phyloP scores from a whole-genome alignment of 2,329 filamentous ascomycete species.

The Hypoxylon sp. region DNA sequence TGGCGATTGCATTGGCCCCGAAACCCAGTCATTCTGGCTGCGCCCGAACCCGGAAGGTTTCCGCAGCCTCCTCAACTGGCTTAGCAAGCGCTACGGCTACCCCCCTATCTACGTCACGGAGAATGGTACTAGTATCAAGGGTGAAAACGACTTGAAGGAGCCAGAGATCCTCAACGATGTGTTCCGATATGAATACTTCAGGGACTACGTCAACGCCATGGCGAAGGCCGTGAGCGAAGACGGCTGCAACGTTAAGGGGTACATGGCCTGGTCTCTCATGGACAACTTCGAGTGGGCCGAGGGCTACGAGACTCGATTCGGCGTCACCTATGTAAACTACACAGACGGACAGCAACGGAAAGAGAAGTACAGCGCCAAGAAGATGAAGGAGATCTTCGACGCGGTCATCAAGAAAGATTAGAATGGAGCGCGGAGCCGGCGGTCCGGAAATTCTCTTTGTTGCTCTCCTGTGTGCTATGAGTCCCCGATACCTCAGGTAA shows the following conservation, averaged over 20 bases:
- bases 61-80: conserved; percentile 81
- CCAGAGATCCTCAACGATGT: conserved; percentile 84
- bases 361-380: conserved; percentile 86
- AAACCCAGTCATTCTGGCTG: conserved; percentile 88
- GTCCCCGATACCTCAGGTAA: conserved; percentile 44
- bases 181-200: conserved; percentile 85
- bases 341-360: conserved; percentile 82
- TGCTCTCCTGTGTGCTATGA: conserved; percentile 19
- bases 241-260: conserved; percentile 83
- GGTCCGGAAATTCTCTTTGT: conserved; percentile 13
- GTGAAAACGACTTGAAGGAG: conserved; percentile 81
- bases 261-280: conserved; percentile 90
- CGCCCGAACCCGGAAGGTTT: conserved; percentile 82
- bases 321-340: conserved; percentile 88
- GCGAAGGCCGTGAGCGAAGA: conserved; percentile 79
- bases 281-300: conserved; percentile 97
- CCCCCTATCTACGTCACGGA: conserved; percentile 91
- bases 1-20: conserved; percentile 81
- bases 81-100: conserved; percentile 80
- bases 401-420: conserved; percentile 76
- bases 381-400: conserved; percentile 79
- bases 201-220: conserved; percentile 82
- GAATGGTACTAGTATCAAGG: conserved; percentile 88
- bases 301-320: conserved; percentile 88
- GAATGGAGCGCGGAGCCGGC: conserved; percentile 8